Conservation (phyloP, 768 basidiomycete species). For the Trametes sanguinea region DNA sequence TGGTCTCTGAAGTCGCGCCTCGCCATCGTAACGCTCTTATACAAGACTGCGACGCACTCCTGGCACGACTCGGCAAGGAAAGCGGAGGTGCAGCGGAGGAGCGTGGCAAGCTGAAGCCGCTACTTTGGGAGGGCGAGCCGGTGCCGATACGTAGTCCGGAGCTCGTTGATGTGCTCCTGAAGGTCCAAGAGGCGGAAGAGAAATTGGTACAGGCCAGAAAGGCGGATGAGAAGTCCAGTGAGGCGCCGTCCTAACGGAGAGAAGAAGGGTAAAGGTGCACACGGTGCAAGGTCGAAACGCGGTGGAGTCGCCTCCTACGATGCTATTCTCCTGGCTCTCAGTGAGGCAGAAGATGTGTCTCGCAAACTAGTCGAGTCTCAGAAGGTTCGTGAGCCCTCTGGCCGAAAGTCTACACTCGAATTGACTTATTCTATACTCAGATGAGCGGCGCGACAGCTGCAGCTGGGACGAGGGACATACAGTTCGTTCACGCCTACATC, state of each 20-base stretch:
- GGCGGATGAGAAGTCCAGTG: conserved; percentile 28
- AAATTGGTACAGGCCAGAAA: conserved; percentile 47
- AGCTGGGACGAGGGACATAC: conserved; percentile 65
- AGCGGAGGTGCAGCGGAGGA: conserved; percentile 39
- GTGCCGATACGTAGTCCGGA: conserved; percentile 90
- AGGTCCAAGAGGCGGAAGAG: conserved; percentile 76
- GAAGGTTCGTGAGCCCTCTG: conserved; percentile 53
- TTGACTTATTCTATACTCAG: conserved; percentile 25
- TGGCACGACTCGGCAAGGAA: conserved; percentile 53
- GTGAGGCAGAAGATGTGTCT: conserved; percentile 87
- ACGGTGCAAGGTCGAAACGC: conserved; percentile 56
- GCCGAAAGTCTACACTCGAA: background rate
- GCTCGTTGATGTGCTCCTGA: conserved; percentile 82
- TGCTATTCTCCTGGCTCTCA: conserved; percentile 77
- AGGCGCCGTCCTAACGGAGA: conserved; percentile 35
- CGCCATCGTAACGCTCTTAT: conserved; percentile 62
- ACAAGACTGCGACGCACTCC: conserved; percentile 57
- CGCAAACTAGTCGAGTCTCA: conserved; percentile 82
- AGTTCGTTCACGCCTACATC: conserved; percentile 86
- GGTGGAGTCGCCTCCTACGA: conserved; percentile 87
- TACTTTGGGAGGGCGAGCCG: conserved; percentile 80
- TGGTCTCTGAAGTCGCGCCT: conserved; percentile 64
- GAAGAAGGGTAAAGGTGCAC: conserved; percentile 40
- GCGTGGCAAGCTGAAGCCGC: conserved; percentile 56
- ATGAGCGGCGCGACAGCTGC: conserved; percentile 46